Conservation (phyloP, 2,329 filamentous ascomycete genomes). For the Drechslerella dactyloides region DNA sequence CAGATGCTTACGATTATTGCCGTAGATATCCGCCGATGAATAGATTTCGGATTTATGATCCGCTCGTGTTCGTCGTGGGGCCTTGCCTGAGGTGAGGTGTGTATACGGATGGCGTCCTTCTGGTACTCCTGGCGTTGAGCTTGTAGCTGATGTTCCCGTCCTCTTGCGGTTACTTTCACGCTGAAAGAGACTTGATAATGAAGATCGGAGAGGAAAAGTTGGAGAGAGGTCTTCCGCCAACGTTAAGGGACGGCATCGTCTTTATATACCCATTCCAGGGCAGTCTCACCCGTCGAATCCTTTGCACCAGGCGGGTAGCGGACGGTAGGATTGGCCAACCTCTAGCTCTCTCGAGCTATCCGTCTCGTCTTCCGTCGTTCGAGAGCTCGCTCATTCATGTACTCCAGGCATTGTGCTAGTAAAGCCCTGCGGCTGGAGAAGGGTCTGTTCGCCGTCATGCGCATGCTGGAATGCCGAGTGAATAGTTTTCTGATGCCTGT, state of each 20-base stretch:
- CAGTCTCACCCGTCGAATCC: neutral
- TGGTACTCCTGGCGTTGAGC: neutral
- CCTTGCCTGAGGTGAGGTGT: no score
- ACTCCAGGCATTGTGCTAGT: neutral
- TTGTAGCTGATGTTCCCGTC: constrained; percentile 1
- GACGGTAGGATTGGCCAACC: neutral
- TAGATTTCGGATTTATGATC: neutral
- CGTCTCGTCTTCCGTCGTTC: no score
- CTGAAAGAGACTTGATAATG: neutral
- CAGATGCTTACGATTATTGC: neutral
- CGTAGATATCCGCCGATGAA: neutral
- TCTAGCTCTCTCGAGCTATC: neutral
- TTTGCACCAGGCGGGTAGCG: neutral
- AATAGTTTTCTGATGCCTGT: constrained; percentile 14
- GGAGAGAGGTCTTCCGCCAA: neutral
- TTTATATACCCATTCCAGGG: constrained; percentile 14
- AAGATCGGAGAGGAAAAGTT: neutral
- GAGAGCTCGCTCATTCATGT: neutral
- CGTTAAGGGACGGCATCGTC: neutral
- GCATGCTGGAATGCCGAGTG: neutral
- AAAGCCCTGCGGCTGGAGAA: neutral
- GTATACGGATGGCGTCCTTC: neutral
- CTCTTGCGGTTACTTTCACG: constrained; percentile 1
- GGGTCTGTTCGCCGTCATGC: constrained; percentile 3
- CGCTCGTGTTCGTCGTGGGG: neutral